Conservation (phyloP, 208 protist genomes). For the Leishmania major region DNA sequence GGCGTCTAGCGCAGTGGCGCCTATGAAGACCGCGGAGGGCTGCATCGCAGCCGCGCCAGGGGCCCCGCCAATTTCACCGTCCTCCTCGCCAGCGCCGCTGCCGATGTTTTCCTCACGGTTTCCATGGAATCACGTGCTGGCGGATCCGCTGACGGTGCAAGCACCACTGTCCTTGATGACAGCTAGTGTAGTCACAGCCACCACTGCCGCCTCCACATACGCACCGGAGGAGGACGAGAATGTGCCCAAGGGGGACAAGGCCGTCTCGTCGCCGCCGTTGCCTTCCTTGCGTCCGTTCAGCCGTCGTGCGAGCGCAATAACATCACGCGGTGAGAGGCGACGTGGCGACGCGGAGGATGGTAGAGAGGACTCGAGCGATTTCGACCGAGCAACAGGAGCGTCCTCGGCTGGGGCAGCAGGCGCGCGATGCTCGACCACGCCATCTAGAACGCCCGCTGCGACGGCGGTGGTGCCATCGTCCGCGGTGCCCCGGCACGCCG, state of each 20-base stretch:
- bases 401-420: background rate
- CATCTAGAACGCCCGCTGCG: background rate
- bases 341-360: background rate
- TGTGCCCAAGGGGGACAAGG: background rate
- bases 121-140: conserved; percentile 27
- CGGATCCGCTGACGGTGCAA: conserved; percentile 22
- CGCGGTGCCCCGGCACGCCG: conserved; percentile 17
- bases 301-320: background rate
- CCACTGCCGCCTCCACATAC: background rate
- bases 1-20: background rate
- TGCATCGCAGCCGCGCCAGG: conserved; percentile 3
- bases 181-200: background rate
- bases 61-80: background rate
- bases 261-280: background rate
- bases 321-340: background rate
- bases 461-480: conserved; percentile 3
- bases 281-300: background rate
- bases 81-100: conserved; percentile 6
- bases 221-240: background rate
- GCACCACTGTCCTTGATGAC: background rate
- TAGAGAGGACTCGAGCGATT: background rate
- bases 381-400: background rate
- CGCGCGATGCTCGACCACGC: background rate
- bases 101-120: conserved; percentile 25
- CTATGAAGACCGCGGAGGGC: background rate